These are phyloP conservation scores for Apostasia ramifera DNA, from an alignment of 106 monocot genomes.

Conservation along the genomic window DNA sequence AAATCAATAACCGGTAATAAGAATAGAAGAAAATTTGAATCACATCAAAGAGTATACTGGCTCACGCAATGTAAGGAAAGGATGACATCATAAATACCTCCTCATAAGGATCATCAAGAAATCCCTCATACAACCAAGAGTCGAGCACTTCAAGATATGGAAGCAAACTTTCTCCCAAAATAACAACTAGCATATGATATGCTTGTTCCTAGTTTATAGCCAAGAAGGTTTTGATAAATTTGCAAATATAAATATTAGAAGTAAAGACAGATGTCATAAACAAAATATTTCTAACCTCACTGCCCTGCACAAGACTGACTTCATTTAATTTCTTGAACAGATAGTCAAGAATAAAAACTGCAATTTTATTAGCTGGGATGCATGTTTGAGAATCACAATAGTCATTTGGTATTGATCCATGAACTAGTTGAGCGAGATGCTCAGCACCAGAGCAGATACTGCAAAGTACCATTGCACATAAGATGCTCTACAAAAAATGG, in stretches of 20 bases:
- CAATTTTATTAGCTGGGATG: constrained; percentile 36
- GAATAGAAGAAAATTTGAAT: too few relatives aligned
- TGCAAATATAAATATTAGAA: constrained; percentile 7
- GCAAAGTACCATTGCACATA: constrained; percentile 14
- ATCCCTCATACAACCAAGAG: constrained; percentile 88
- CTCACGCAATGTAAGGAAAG: not conserved
- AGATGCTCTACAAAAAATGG: constrained; percentile 1
- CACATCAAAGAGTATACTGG: too few relatives aligned
- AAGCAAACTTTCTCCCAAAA: constrained; percentile 61
- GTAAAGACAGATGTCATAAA: constrained; percentile 1
- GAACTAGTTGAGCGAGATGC: constrained; percentile 51
- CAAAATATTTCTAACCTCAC: constrained; percentile 57
- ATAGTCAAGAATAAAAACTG: constrained; percentile 68
- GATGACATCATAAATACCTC: constrained; percentile 42
- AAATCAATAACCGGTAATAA: too few relatives aligned
- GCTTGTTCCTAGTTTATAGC: constrained; percentile 52
- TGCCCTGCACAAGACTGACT: constrained; percentile 73
- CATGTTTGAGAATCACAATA: constrained; percentile 37
- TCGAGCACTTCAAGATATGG: constrained; percentile 85
- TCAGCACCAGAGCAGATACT: constrained; percentile 82
- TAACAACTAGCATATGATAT: constrained; percentile 74
- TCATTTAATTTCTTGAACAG: constrained; percentile 73
- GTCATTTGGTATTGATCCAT: constrained; percentile 48
- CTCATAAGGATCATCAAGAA: constrained; percentile 93
- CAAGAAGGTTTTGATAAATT: constrained; percentile 8